Base-by-base conservation (phyloP, 2,329 filamentous ascomycete species). In the Dendryphion nanum region DNA sequence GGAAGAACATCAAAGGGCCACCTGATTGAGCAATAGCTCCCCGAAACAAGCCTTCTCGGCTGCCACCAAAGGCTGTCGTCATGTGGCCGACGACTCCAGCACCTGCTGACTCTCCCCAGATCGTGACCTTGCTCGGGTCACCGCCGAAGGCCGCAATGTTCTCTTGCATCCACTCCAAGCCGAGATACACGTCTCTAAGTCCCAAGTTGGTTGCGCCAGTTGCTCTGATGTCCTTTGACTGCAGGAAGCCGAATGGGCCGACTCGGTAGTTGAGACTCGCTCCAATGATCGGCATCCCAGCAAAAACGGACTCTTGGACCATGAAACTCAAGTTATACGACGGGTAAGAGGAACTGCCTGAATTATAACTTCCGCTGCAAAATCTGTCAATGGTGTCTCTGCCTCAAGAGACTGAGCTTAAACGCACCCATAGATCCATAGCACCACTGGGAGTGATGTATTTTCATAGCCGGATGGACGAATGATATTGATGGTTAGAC, bases 261-360 rank as follows among this genome's bases (percentile, higher is more conserved):
- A 85, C 68, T 7, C 82, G 74, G 61, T 85, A 85, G 52, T 78
- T 81, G 55, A 84, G 79, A 52, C 71, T 78, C n/a, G 60, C 53
- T 10, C 40, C 52, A 12, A 65, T 49, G 18, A 61, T 50, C 0
- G 35, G 38, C 42, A 14, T 35, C 15, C 29, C 21, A 3, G 21
- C 30, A 18, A 26, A 23, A 30, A 35, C 23, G 3, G 40, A 21
- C 17, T 40, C 36, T 6, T 30, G 30, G 5, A 50, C 42, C 20
- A 50, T 50, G 17, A 38, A 45, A 1, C 42, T 42, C 5, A 48
- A 23, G 18, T 50, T 50, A 35, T 50, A 45, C 30, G 41, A 39
- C 24, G 43, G 33, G 26, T 31, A n/a, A n/a, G n/a, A n/a, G n/a
- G n/a, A n/a, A n/a, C n/a, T n/a, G n/a, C n/a, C n/a, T n/a, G n/a